phyloP scores from a whole-genome alignment of 176 grass and related monocot species.

The Eragrostis nindensis region DNA sequence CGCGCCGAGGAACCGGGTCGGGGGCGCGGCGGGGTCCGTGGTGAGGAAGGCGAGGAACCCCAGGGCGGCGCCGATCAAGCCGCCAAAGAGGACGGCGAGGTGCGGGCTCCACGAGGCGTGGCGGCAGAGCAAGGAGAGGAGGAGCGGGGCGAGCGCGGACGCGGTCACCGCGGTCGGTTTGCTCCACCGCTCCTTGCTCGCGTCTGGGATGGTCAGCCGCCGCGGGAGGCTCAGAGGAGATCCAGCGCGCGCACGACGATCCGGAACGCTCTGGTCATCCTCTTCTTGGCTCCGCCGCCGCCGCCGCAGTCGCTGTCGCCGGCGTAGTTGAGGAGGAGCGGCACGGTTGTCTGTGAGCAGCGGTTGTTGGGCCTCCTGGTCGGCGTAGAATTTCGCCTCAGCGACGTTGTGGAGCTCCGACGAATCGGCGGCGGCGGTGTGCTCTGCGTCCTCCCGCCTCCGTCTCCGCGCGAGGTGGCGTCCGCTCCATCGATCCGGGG shows the following conservation, averaged over 20 bases:
- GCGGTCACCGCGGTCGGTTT: constrained; percentile 59
- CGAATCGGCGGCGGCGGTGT: not conserved
- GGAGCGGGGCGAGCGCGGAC: constrained; percentile 50
- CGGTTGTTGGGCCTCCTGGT: constrained; percentile 1
- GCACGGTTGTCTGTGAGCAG: not conserved
- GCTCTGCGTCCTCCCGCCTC: constrained; percentile 23
- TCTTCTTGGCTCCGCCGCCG: not conserved
- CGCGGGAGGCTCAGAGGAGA: constrained; percentile 60
- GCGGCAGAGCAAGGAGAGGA: constrained; percentile 48
- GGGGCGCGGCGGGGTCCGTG: constrained; percentile 46
- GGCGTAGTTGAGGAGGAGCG: constrained; percentile 22
- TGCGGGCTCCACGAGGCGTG: constrained; percentile 12
- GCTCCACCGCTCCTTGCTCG: constrained; percentile 65
- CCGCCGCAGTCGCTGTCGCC: too few relatives aligned
- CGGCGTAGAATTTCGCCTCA: not conserved
- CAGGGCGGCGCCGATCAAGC: constrained; percentile 25
- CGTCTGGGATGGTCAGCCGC: constrained; percentile 72
- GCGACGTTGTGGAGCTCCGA: constrained; percentile 26
- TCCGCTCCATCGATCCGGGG: constrained; percentile 28
- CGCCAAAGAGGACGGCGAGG: constrained; percentile 19
- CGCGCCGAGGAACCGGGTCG: constrained; percentile 34
- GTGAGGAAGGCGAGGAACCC: constrained; percentile 40
- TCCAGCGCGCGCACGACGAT: constrained; percentile 29
- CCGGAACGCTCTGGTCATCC: not conserved
- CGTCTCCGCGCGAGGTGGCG: too few relatives aligned